phyloP scores from a whole-genome alignment of 164 flowering plant genomes.

The Cinnamomum micranthum region DNA sequence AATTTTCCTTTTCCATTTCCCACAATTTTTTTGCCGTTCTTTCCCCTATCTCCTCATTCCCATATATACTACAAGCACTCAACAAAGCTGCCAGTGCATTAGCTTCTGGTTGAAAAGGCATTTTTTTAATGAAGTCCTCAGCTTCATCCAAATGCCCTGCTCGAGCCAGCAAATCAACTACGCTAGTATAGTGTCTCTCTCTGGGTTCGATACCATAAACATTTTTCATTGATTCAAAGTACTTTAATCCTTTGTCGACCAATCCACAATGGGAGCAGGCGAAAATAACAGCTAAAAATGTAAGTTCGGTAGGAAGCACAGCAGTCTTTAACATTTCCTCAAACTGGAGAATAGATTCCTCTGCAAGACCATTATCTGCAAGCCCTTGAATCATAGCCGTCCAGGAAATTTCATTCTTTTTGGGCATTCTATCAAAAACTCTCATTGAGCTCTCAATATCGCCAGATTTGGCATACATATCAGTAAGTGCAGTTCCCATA shows the following conservation, averaged over 20 bases:
- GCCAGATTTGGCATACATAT: conserved; percentile 74
- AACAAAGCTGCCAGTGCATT: conserved; percentile 56
- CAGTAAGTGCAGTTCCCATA: conserved; percentile 56
- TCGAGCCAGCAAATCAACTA: conserved; percentile 61
- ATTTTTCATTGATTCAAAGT: conserved; percentile 49
- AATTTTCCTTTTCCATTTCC: conserved; percentile 31
- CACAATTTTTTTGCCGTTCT: conserved; percentile 37
- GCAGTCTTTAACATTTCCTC: conserved; percentile 40
- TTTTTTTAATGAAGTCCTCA: conserved; percentile 39
- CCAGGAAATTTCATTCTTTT: conserved; percentile 51
- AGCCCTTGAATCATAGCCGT: conserved; percentile 68
- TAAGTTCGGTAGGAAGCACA: conserved; percentile 40
- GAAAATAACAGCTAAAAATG: conserved; percentile 45
- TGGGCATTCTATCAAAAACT: conserved; percentile 43
- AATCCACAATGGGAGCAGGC: conserved; percentile 69
- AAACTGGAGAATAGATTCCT: conserved; percentile 39
- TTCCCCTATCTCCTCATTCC: conserved; percentile 45
- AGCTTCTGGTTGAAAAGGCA: conserved; percentile 50
- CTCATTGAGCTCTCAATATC: conserved; percentile 37
- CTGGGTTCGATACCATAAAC: conserved; percentile 44
- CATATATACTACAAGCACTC: conserved; percentile 48
- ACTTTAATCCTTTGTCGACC: conserved; percentile 45
- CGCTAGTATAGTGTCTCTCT: conserved; percentile 46
- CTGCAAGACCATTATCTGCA: conserved; percentile 53
- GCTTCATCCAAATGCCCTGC: conserved; percentile 54